These are phyloP conservation scores for Clathrospora elynae DNA, from an alignment of 2,329 filamentous ascomycete genomes.

Conservation along the genomic window DNA sequence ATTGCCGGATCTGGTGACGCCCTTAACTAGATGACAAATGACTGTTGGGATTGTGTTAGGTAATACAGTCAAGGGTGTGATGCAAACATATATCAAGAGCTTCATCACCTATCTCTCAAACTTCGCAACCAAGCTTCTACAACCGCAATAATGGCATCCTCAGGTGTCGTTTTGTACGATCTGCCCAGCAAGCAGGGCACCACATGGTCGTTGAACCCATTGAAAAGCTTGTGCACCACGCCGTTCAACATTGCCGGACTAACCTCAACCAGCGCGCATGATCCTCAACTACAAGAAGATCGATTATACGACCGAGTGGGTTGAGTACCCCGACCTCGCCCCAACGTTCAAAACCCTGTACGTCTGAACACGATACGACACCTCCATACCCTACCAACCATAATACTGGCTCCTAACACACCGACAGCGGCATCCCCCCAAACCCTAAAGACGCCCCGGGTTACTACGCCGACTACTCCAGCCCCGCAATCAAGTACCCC, in stretches of 20 bases:
- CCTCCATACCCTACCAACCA: no score
- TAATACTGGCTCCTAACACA: conserved; percentile 1
- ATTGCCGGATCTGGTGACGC: no score
- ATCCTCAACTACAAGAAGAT: conserved; percentile 70
- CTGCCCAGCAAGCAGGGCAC: conserved; percentile 60
- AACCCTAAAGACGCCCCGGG: conserved; percentile 47
- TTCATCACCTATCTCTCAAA: background rate
- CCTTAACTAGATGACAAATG: conserved; percentile 13
- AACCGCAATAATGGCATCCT: conserved; percentile 25
- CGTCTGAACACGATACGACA: no score
- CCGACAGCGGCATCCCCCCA: conserved; percentile 51
- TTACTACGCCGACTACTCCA: conserved; percentile 55
- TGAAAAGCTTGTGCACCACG: conserved; percentile 63
- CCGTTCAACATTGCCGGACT: background rate
- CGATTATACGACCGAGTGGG: conserved; percentile 71
- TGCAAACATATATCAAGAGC: background rate
- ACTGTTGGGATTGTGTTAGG: background rate
- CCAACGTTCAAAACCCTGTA: conserved; percentile 55
- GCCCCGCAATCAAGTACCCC: conserved; percentile 61
- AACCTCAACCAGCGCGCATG: conserved; percentile 60
- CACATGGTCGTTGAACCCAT: conserved; percentile 71
- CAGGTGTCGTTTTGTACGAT: conserved; percentile 64
- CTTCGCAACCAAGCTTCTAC: background rate
- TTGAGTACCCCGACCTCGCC: conserved; percentile 70
- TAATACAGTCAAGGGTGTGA: conserved; percentile 1